A percentile compares a stretch with the other conserved stretches of the same genome.
phyloP scores from a whole-genome alignment of 306 rosid species.

The Calophaca sinica region DNA sequence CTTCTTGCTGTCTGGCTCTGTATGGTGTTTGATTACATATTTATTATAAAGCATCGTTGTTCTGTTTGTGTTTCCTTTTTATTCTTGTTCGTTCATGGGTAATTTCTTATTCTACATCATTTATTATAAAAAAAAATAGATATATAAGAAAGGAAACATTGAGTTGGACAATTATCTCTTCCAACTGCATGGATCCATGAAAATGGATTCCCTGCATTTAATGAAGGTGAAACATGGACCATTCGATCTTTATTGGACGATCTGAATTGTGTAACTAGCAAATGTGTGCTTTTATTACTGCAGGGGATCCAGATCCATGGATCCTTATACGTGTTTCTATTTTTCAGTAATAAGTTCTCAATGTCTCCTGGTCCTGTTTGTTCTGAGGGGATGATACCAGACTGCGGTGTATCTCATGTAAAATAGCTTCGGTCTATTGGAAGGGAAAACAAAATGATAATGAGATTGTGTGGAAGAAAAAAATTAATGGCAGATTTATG shows the following conservation, averaged over 20 bases:
- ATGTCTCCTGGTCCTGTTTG: not conserved
- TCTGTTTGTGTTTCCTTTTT: not conserved
- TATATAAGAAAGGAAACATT: not conserved
- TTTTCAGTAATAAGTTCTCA: not conserved
- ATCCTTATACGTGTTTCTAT: not conserved
- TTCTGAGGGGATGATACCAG: not conserved
- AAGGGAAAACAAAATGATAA: not conserved
- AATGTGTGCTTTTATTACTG: no score
- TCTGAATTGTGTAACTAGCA: no score
- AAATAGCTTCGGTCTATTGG: not conserved
- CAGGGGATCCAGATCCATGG: no score
- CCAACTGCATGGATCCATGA: no score
- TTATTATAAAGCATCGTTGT: conserved; percentile 4
- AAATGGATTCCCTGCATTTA: no score
- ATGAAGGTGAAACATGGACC: no score
- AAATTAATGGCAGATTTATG: no score
- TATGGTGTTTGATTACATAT: conserved; percentile 11
- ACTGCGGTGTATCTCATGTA: not conserved
- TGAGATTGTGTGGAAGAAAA: not conserved
- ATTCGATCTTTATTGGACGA: no score
- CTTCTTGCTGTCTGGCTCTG: not conserved
- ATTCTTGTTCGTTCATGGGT: not conserved
- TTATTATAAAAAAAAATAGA: not conserved
- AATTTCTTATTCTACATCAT: not conserved
- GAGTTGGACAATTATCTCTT: not conserved